Conservation (phyloP, 441 rosid species). For the Hura crepitans region DNA sequence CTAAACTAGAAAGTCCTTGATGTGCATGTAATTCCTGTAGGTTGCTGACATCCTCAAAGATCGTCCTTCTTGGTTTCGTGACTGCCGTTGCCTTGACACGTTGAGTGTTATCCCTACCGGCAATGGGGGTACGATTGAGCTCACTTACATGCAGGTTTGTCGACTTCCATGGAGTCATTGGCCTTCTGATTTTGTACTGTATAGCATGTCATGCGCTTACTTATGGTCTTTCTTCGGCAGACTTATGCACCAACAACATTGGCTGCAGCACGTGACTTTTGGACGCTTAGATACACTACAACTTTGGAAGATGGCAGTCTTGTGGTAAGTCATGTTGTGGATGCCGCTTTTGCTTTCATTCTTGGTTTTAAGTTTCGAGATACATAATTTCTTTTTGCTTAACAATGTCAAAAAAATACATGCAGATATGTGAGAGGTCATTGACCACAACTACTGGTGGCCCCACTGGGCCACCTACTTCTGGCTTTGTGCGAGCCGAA, state of each 20-base stretch:
- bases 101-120: constrained; percentile 75
- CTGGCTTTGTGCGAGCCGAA: constrained; percentile 84
- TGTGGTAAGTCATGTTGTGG: constrained; percentile 42
- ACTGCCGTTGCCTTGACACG: constrained; percentile 64
- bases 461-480: constrained; percentile 64
- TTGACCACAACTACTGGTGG: constrained; percentile 80
- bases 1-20: constrained; percentile 2
- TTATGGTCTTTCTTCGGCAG: constrained; percentile 29
- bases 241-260: constrained; percentile 86
- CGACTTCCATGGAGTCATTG: not conserved
- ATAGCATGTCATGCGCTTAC: not conserved
- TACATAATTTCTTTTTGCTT: not conserved
- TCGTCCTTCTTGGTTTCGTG: constrained; percentile 94
- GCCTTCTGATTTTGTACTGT: not conserved
- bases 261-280: constrained; percentile 96
- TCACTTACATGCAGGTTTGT: constrained; percentile 74
- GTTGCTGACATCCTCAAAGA: constrained; percentile 83
- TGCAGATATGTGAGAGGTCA: constrained; percentile 89
- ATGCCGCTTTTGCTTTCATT: not conserved
- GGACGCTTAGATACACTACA: constrained; percentile 86
- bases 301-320: constrained; percentile 91
- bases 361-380: not conserved
- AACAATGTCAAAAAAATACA: not conserved
- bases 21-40: constrained; percentile 34
- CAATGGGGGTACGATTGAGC: constrained; percentile 86